Conservation (phyloP, 345 rosid genomes). For the Hypericum androsaemum region DNA sequence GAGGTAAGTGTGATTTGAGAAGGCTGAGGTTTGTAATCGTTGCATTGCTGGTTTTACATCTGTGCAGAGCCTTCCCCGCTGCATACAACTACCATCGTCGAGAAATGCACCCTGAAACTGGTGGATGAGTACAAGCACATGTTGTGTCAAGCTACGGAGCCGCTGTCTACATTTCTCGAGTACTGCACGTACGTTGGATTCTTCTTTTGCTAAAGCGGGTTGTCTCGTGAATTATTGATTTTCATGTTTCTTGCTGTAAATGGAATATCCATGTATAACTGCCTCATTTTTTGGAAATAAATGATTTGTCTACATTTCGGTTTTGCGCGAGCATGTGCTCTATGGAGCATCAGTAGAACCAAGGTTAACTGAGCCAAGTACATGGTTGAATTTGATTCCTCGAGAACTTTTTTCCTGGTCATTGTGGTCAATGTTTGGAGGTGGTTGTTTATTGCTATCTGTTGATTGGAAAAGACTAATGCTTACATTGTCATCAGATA, state of each 20-base stretch:
- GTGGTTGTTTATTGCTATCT: not conserved
- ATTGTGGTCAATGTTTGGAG: not conserved
- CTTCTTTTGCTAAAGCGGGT: not conserved
- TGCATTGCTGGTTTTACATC: slow-evolving; percentile 11
- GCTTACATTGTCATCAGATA: slow-evolving; percentile 35
- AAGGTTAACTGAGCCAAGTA: too few relatives aligned
- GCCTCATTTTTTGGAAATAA: too few relatives aligned
- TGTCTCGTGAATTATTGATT: not conserved
- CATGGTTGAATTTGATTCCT: too few relatives aligned
- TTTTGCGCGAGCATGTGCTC: too few relatives aligned
- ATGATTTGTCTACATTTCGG: too few relatives aligned
- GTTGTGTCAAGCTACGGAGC: slow-evolving; percentile 95
- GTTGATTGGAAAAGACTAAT: too few relatives aligned
- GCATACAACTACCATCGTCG: slow-evolving; percentile 97
- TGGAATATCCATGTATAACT: too few relatives aligned
- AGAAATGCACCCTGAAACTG: slow-evolving; percentile 92
- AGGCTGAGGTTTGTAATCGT: too few relatives aligned
- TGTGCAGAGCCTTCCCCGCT: slow-evolving; percentile 89
- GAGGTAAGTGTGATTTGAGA: too few relatives aligned
- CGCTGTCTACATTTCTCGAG: slow-evolving; percentile 87
- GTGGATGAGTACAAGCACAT: slow-evolving; percentile 96
- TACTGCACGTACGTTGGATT: slow-evolving; percentile 65
- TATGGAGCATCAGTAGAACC: too few relatives aligned
- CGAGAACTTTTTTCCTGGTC: too few relatives aligned
- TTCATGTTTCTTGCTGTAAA: not conserved